phyloP scores from a whole-genome alignment of 345 rosid genomes.

The Citrus mangshanensis region DNA sequence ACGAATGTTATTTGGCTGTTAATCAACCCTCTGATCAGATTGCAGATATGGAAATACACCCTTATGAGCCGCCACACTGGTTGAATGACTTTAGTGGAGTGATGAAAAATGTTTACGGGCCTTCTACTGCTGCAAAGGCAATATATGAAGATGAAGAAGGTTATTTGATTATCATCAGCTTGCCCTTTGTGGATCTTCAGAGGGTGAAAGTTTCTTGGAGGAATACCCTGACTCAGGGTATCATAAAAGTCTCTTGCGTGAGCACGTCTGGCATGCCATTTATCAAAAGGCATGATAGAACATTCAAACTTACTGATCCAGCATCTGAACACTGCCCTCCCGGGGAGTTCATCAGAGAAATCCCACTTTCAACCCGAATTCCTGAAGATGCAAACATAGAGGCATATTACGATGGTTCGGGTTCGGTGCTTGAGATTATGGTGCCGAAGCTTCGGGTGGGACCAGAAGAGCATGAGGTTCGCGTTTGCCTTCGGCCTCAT shows the following conservation, averaged over 20 bases:
- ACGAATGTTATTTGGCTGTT: slow-evolving; percentile 51
- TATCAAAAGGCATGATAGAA: slow-evolving; percentile 82
- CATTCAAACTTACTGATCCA: slow-evolving; percentile 91
- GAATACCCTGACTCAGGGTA: slow-evolving; percentile 73
- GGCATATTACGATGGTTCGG: slow-evolving; percentile 86
- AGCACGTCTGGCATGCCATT: slow-evolving; percentile 77
- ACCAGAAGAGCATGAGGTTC: slow-evolving; percentile 96
- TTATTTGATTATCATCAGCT: slow-evolving; percentile 76
- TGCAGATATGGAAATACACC: slow-evolving; percentile 56
- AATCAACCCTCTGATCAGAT: slow-evolving; percentile 41
- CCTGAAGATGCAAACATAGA: slow-evolving; percentile 95
- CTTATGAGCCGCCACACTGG: slow-evolving; percentile 77
- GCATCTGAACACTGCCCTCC: slow-evolving; percentile 97
- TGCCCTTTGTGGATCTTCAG: slow-evolving; percentile 90
- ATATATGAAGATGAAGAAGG: slow-evolving; percentile 84
- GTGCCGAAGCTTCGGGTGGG: slow-evolving; percentile 85
- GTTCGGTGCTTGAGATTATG: slow-evolving; percentile 88
- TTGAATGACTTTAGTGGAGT: slow-evolving; percentile 75
- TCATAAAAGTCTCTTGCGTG: slow-evolving; percentile 79
- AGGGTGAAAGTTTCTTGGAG: slow-evolving; percentile 97
- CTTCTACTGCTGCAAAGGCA: slow-evolving; percentile 93
- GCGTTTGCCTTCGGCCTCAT: slow-evolving; percentile 84
- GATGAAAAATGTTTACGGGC: slow-evolving; percentile 75
- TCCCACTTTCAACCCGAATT: slow-evolving; percentile 75
- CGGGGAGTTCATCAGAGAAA: slow-evolving; percentile 91